phyloP scores from a whole-genome alignment of 441 rosid genomes.

The Arabidopsis hybrid region DNA sequence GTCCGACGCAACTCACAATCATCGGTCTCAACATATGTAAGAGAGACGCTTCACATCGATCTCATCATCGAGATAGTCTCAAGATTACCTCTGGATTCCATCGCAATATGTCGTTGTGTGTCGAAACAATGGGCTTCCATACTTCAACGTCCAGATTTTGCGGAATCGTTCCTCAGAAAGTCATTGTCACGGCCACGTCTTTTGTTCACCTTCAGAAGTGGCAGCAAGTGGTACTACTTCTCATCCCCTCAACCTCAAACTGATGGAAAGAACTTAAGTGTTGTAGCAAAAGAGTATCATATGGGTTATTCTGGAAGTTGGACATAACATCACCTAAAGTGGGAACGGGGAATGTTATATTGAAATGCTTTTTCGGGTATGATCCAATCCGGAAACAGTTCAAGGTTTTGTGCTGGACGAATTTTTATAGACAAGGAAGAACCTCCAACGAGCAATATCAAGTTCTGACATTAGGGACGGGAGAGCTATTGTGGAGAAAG shows the following conservation, averaged over 20 bases:
- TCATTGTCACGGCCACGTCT: not conserved
- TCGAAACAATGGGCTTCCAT: not conserved
- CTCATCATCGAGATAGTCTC: conserved; percentile 10
- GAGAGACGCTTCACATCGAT: not conserved
- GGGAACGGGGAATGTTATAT: not conserved
- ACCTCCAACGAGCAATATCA: not conserved
- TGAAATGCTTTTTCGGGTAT: not conserved
- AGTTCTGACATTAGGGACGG: not conserved
- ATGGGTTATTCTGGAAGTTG: not conserved
- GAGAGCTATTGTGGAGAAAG: conserved; percentile 10
- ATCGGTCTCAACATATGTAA: not conserved
- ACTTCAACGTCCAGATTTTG: not conserved
- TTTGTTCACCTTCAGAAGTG: not conserved
- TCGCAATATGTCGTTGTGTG: not conserved
- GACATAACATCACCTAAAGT: too few species aligned
- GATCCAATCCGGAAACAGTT: conserved; percentile 1
- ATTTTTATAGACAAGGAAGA: not conserved
- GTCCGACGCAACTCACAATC: not conserved
- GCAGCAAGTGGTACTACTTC: not conserved
- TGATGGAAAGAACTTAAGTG: not conserved
- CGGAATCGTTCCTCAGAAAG: not conserved
- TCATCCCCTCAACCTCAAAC: conserved; percentile 17
- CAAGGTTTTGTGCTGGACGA: conserved; percentile 18
- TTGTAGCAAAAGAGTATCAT: not conserved
- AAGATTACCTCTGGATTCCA: not conserved